phyloP scores from a whole-genome alignment of 169 alveolate genomes.

The Eimeria necatrix region DNA sequence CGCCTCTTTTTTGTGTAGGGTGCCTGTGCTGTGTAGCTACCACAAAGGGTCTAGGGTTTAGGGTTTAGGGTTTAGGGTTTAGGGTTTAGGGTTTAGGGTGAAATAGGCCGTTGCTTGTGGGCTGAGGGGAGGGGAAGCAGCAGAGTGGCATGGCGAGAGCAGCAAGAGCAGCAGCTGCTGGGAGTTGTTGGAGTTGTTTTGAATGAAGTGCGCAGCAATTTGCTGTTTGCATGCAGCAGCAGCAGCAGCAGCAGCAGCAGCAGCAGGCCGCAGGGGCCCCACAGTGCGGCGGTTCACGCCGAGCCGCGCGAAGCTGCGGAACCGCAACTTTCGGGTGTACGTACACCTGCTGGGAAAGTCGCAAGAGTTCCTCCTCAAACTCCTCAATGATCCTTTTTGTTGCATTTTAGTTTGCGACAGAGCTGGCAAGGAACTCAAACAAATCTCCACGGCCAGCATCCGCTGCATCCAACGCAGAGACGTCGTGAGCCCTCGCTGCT shows the following conservation, averaged over 20 bases:
- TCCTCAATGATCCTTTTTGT: constrained; percentile 73
- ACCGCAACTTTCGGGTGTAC: constrained; percentile 70
- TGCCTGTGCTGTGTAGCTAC: too few species aligned
- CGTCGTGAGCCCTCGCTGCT: constrained; percentile 57
- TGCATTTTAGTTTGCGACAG: constrained; percentile 67
- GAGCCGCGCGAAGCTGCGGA: constrained; percentile 79
- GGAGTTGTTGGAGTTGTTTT: too few species aligned
- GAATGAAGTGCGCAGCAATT: too few species aligned
- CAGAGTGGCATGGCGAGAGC: neutral
- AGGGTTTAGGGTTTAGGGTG: too few species aligned
- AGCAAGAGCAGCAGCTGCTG: neutral
- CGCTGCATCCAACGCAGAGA: constrained; percentile 56
- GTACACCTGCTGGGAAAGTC: constrained; percentile 9
- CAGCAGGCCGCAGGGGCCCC: constrained; percentile 40
- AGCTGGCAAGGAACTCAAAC: constrained; percentile 67
- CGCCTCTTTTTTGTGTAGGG: too few species aligned
- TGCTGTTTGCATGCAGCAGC: constrained; percentile 46
- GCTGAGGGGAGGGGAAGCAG: too few species aligned
- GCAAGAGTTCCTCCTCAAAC: constrained; percentile 66
- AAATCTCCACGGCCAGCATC: constrained; percentile 69
- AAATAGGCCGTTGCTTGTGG: too few species aligned
- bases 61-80: too few species aligned
- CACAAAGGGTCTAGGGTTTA: too few species aligned
- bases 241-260: constrained; percentile 37
- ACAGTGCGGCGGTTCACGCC: constrained; percentile 80